These are phyloP conservation scores for Tuber indicum DNA, from an alignment of 495 filamentous ascomycete genomes.

Conservation along the genomic window DNA sequence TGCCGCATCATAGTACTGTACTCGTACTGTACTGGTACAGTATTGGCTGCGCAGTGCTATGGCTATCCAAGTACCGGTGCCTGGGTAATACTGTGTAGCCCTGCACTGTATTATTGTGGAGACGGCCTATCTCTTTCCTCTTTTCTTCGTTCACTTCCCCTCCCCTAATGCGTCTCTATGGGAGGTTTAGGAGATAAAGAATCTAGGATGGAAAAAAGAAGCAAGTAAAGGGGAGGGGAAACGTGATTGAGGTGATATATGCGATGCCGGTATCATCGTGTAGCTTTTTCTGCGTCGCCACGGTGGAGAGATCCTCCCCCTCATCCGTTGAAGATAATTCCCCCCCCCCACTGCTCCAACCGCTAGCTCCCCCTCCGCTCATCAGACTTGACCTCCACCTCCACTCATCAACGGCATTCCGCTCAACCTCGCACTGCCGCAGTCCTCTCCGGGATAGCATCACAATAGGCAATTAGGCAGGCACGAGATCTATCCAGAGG, in stretches of 20 bases:
- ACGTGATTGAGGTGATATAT: background rate
- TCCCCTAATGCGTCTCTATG: background rate
- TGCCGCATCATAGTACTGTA: background rate
- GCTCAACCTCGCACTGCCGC: background rate
- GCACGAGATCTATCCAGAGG: background rate
- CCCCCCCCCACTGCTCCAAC: background rate
- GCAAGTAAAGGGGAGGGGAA: background rate
- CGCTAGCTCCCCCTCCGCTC: background rate
- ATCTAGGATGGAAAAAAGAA: background rate
- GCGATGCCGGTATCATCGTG: background rate
- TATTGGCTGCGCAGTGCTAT: background rate
- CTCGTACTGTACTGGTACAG: background rate
- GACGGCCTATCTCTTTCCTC: background rate
- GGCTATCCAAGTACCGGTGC: background rate
- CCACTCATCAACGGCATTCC: background rate
- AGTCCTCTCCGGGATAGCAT: background rate
- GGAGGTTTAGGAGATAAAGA: background rate
- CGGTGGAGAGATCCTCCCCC: background rate
- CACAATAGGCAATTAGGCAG: background rate
- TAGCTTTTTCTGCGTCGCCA: background rate
- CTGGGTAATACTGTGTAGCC: background rate
- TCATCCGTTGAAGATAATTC: background rate
- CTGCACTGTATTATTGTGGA: background rate
- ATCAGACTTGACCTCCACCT: background rate
- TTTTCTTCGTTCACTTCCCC: background rate